Conservation (phyloP, 768 basidiomycete genomes). For the Boletus rubropictus region DNA sequence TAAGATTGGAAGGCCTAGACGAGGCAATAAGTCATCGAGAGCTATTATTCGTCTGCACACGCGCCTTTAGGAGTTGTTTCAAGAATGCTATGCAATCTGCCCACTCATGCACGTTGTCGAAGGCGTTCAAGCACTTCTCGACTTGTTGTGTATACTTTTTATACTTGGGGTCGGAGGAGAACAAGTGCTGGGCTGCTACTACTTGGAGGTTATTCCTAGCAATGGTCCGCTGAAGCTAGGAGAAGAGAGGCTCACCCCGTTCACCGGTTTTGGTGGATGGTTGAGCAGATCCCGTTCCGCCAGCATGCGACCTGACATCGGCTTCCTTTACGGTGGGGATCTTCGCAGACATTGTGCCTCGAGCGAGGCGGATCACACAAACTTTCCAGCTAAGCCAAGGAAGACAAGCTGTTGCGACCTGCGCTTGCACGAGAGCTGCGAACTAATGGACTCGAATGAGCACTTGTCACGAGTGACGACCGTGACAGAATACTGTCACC, state of each 20-base stretch:
- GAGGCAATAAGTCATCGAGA: neutral
- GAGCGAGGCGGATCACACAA: conserved; percentile 12
- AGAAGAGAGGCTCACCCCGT: conserved; percentile 27
- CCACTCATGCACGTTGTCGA: conserved; percentile 98
- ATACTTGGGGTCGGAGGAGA: conserved; percentile 83
- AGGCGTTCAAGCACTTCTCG: conserved; percentile 86
- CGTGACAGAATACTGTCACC: conserved; percentile 5
- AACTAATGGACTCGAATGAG: conserved; percentile 7
- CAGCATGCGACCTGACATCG: conserved; percentile 12
- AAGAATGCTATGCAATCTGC: conserved; percentile 98
- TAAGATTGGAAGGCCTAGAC: conserved; percentile 85
- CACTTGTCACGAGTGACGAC: conserved; percentile 16
- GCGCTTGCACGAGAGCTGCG: neutral
- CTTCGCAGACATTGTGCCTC: conserved; percentile 19
- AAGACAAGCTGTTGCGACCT: neutral
- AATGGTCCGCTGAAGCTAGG: neutral
- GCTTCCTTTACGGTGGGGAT: conserved; percentile 13
- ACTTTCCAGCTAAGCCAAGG: conserved; percentile 4
- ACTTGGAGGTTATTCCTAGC: neutral
- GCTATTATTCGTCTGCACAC: conserved; percentile 1
- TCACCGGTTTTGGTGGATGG: conserved; percentile 20
- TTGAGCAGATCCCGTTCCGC: conserved; percentile 6
- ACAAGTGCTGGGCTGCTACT: conserved; percentile 50
- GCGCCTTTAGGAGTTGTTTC: conserved; percentile 86
- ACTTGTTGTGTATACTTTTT: conserved; percentile 91